phyloP scores from a whole-genome alignment of 73 alveolate genomes.

The Symbiodinium natans region DNA sequence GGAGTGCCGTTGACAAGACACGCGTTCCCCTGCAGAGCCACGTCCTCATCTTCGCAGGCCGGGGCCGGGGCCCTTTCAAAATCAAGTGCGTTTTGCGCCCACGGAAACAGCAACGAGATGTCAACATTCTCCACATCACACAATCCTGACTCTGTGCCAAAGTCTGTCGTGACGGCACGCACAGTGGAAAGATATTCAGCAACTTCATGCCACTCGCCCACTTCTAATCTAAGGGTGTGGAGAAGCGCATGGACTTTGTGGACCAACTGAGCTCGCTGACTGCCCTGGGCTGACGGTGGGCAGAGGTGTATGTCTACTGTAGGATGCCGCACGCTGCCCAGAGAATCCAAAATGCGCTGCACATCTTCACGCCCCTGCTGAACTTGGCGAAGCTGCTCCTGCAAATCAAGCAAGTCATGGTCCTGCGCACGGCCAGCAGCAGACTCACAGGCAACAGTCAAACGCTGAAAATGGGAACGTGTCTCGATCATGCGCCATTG shows the following conservation, averaged over 20 bases:
- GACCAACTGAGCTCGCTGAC: not conserved
- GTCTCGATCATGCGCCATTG: not conserved
- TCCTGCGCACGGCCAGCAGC: not conserved
- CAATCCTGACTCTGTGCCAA: not conserved
- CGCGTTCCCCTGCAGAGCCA: not conserved
- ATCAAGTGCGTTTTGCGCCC: not conserved
- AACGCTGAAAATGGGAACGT: not conserved
- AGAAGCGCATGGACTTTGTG: conserved; percentile 3
- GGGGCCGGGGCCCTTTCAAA: not conserved
- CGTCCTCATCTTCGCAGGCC: not conserved
- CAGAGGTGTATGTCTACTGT: not conserved
- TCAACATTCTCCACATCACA: not conserved
- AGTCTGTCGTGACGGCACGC: not conserved
- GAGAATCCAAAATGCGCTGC: not conserved
- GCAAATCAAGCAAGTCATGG: not conserved
- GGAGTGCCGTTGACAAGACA: too few species aligned
- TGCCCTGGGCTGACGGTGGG: not conserved
- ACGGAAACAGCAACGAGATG: not conserved
- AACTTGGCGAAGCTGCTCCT: not conserved
- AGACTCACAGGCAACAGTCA: not conserved
- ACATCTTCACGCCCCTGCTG: not conserved
- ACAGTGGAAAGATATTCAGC: not conserved
- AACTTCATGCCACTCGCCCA: not conserved
- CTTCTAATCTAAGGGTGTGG: not conserved
- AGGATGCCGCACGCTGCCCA: not conserved